Evolutionary conservation across 2,329 filamentous ascomycete species (phyloP), one percentile per base, ranked within the genome.

Genomic region (Ceratocystis cacaofunesta): DNA sequence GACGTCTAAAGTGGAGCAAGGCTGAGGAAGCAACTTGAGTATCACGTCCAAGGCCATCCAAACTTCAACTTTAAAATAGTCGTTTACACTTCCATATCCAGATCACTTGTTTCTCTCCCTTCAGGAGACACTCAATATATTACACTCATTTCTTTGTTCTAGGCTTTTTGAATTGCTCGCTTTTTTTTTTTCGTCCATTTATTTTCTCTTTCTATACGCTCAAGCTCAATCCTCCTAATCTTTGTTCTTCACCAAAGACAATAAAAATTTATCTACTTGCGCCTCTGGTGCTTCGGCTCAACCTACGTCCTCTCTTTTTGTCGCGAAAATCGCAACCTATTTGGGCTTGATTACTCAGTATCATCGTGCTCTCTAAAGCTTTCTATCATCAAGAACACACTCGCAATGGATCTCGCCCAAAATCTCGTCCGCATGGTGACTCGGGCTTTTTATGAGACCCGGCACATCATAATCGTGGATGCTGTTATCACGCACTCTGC

Each of bases 401-500:
- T 19, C 70, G 69, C 60, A 63, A 80, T 82, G 78, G 80, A 82
- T 73, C 74, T 82, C 68, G 80, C 81, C n/a, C 79, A 91, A 74
- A 86, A 87, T 50, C 85, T 97, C 69, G 85, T 97, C 72, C 89
- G 92, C 75, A 94, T 87, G 64, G 89, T 91, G 48, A 87, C 86
- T 72, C 88, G 91, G 73, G 86, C 89, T 66, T 95, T 96, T 78
- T 95, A 94, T 76, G 83, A 89, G 69, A 90, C 88, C 44, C 88
- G 90, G 71, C 87, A 94, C 72, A 86, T 94, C 68, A 81, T 95
- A 60, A 85, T 95, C 60, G 80, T 95, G 65, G 91, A 96, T 79
- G 89, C 91, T 69, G 82, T 96, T 69, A 86, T 92, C 72, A 84
- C 90, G 65, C 91, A 96, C 75, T 89, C 87, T 73, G 77, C 78